Evolutionary conservation across 108 stramenopile species (phyloP).

Genomic region (Thalassiosira profunda): DNA sequence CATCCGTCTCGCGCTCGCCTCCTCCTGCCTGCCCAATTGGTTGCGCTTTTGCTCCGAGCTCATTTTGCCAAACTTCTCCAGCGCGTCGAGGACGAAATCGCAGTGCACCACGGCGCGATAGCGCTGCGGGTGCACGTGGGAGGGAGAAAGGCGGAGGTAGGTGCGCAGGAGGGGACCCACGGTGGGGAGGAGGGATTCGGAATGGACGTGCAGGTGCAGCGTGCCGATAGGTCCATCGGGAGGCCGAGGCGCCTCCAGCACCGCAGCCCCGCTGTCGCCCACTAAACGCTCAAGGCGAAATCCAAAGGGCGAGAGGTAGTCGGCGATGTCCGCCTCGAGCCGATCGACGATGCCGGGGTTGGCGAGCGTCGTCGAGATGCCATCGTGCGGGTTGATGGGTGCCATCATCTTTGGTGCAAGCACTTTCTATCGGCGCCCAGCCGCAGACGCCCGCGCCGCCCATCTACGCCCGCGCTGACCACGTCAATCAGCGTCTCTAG

Average conservation of each 20-base stretch:
- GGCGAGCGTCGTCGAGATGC: slow-evolving; percentile 26
- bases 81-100: slow-evolving; percentile 15
- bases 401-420: too few species aligned
- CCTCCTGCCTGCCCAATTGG: slow-evolving; percentile 14
- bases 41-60: background rate
- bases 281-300: slow-evolving; percentile 8
- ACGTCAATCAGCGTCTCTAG: too few species aligned
- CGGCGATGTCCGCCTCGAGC: slow-evolving; percentile 31
- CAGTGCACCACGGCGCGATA: slow-evolving; percentile 39
- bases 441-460: too few species aligned
- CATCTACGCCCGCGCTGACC: too few species aligned
- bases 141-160: slow-evolving; percentile 22
- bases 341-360: slow-evolving; percentile 51
- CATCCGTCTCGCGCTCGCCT: slow-evolving; percentile 25
- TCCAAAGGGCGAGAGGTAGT: slow-evolving; percentile 32
- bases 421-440: too few species aligned
- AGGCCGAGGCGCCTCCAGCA: background rate
- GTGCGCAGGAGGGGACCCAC: slow-evolving; percentile 49
- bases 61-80: slow-evolving; percentile 2
- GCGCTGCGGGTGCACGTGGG: slow-evolving; percentile 15
- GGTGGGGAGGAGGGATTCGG: slow-evolving; percentile 25
- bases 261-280: background rate
- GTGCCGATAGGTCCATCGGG: slow-evolving; percentile 16
- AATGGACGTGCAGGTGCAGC: slow-evolving; percentile 25
- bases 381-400: too few species aligned